Evolutionary conservation across 768 basidiomycete genomes (phyloP), one percentile per base, ranked within the genome.

Genomic region (Serendipita sp.): DNA sequence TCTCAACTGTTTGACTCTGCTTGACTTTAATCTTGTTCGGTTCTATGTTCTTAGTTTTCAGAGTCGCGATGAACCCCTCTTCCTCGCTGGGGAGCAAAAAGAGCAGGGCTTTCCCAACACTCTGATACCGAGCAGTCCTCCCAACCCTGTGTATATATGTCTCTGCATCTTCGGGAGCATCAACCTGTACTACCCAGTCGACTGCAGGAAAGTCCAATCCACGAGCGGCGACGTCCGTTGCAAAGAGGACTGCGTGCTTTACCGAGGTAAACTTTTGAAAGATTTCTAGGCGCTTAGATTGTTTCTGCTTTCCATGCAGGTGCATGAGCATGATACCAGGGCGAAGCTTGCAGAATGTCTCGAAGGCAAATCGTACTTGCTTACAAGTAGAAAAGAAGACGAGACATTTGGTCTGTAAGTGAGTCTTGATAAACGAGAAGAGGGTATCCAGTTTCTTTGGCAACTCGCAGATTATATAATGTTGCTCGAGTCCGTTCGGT

Each of bases 71-170:
- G 89, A 98, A 94, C 0, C 95, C 95, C 68, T 89, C 84, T 73
- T 96, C 92, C 73, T 99, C 96, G 71, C 86, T 92, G 1, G 95
- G 95, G 69, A 87, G 73, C 15, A 98, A 74, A 65, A 99, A 78
- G 68, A 96, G 73, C 41, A 98, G 74, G 0, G 84, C 87, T 71
- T 92, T 90, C 0, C 96, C 96, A 37, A 86, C 84, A 67, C 87
- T 87, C 71, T 94, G 86, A 71, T 98, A 97, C 58, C 95, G 78
- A 51, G 95, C 95, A 15, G 95, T 99, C 53, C 95, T 81, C 0
- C 95, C 95, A 1, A 99, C 94, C 35, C 95, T 85, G 73, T 99
- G 95, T 45, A 99, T 92, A 73, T 99, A 97, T 10, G 93, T 99
- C 56, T 96, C 93, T 3, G 88, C 92, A 70, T 99, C 95, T 75